Conservation (phyloP, 345 rosid species). For the Brassica juncea region DNA sequence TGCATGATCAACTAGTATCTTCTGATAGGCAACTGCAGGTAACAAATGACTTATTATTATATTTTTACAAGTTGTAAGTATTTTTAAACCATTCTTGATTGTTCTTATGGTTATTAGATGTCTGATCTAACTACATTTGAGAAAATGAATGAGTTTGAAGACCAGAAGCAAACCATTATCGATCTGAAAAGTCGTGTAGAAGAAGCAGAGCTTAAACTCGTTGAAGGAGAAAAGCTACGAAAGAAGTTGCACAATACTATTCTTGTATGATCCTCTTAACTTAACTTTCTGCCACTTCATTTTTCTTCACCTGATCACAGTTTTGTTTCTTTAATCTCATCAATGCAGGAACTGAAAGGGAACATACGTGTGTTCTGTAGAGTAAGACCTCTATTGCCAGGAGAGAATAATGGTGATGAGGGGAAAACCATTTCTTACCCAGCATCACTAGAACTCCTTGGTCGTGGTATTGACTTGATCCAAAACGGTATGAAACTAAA, state of each 20-base stretch:
- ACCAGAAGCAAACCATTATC: constrained; percentile 63
- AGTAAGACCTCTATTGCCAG: constrained; percentile 83
- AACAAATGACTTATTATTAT: background rate
- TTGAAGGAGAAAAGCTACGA: constrained; percentile 90
- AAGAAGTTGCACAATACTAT: constrained; percentile 95
- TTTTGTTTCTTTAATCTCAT: constrained; percentile 2
- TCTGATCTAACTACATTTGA: constrained; percentile 75
- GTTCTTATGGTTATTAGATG: constrained; percentile 45
- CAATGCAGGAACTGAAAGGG: constrained; percentile 86
- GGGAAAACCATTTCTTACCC: constrained; percentile 68
- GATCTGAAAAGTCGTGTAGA: constrained; percentile 67
- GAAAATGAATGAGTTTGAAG: constrained; percentile 73
- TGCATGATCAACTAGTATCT: constrained; percentile 63
- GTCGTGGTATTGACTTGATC: constrained; percentile 70
- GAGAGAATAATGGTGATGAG: constrained; percentile 59
- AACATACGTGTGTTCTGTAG: constrained; percentile 98
- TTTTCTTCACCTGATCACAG: background rate
- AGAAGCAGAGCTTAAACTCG: constrained; percentile 82
- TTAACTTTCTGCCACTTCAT: background rate
- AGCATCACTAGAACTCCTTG: constrained; percentile 68
- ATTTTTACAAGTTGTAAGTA: constrained; percentile 4
- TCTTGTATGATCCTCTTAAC: constrained; percentile 35
- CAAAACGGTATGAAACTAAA: constrained; percentile 62
- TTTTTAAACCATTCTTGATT: constrained; percentile 11
- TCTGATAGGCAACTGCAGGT: constrained; percentile 80